Base-by-base conservation (phyloP, 2,329 filamentous ascomycete genomes). In the Fusarium heterosporum region DNA sequence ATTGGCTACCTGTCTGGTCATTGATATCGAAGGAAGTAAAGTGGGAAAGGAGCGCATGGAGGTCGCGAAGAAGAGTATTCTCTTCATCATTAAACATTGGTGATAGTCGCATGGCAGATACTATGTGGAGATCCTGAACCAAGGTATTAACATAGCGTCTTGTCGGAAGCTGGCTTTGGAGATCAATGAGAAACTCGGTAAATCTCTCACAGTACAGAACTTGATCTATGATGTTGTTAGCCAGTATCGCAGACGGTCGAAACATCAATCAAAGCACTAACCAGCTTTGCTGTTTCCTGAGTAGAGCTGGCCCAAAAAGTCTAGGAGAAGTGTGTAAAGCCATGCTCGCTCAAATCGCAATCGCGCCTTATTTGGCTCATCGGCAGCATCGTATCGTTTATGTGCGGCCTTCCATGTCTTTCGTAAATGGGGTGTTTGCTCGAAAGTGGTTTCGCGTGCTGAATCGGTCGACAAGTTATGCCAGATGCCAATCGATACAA, bases 401-500 rank as follows among this genome's bases (percentile, higher is more conserved):
- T 84, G 85, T 3, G 93, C 86, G 10, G 94, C 93, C 72, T 93
- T 90, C 96, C 96, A 99, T 48, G 93, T 90, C 77, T 97, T 98
- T 75, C 88, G 90, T 72, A 97, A 79, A 67, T 92, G 89, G n/a
- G 87, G 80, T 45, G 87, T 86, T 69, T 92, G 89, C 41, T 92
- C 89, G 29, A 99, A 84, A 55, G 89, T 87, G 32, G 82, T 82
- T 54, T 97, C 92, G 69, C 93, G 87, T 65, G 89, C 87, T 59
- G 86, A 84, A 32, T 96, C 93, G 56, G 87, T 91, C 29, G 92
- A 91, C 36, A 99, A 81, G 75, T 97, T 96, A 74, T 98, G 93
- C 96, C 96, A 99, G 72, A 96, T 93, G 1, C 92, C 90, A 72
- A 99, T 97, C 13, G 93, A 96, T 19, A 99, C 95, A 50, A 99